Conservation (phyloP, 768 basidiomycete species). For the Suillus weaverae region DNA sequence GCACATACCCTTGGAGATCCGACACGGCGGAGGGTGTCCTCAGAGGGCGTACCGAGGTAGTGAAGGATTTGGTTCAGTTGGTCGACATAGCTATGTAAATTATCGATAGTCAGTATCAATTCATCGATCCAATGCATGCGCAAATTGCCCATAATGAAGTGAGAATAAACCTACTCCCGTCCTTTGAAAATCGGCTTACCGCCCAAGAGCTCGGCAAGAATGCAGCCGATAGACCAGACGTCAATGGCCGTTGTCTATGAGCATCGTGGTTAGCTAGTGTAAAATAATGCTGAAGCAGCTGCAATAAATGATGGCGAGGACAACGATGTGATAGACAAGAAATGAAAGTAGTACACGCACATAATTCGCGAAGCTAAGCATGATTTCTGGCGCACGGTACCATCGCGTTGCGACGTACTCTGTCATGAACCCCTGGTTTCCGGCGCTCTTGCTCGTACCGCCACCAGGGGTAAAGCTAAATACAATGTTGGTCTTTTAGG, state of each 20-base stretch:
- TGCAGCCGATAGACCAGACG: constrained; percentile 96
- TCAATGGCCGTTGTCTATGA: constrained; percentile 86
- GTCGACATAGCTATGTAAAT: constrained; percentile 79
- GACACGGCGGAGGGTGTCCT: constrained; percentile 93
- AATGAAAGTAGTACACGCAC: constrained; percentile 44
- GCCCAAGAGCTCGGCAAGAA: constrained; percentile 87
- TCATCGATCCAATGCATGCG: not conserved
- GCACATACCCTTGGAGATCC: constrained; percentile 84
- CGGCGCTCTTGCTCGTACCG: constrained; percentile 68
- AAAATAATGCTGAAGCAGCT: not conserved
- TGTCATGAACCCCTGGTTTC: constrained; percentile 96
- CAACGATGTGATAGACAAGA: constrained; percentile 1
- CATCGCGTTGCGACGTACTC: constrained; percentile 99
- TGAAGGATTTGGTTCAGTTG: constrained; percentile 98
- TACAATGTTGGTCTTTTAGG: not conserved
- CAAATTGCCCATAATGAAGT: not conserved
- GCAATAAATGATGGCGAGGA: not conserved
- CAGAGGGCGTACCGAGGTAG: constrained; percentile 96
- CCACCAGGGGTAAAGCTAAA: constrained; percentile 73
- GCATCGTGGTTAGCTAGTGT: constrained; percentile 15
- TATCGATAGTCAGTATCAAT: constrained; percentile 11
- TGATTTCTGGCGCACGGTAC: constrained; percentile 99
- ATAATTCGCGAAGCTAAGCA: constrained; percentile 95
- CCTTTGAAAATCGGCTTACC: constrained; percentile 98
- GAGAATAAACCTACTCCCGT: constrained; percentile 68